Conservation (phyloP, 441 rosid species). For the Populus trichocarpa region DNA sequence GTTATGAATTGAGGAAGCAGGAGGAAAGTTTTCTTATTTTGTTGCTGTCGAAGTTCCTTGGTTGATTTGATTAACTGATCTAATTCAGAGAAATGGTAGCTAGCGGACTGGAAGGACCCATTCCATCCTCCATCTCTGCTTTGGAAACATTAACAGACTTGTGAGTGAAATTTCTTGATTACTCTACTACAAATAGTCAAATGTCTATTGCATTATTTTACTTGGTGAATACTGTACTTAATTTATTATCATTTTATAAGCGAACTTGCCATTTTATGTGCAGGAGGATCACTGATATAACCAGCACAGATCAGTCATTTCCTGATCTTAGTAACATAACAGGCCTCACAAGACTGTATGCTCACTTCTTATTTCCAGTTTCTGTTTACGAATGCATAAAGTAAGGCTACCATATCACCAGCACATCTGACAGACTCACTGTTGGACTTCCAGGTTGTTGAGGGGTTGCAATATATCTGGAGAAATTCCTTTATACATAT, state of each 20-base stretch:
- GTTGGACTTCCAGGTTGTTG: conserved; percentile 28
- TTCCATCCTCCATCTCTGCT: conserved; percentile 47
- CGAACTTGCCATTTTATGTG: background rate
- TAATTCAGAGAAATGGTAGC: conserved; percentile 54
- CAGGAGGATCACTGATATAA: conserved; percentile 41
- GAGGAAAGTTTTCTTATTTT: background rate
- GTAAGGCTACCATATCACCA: background rate
- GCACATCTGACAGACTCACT: background rate
- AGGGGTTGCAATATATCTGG: conserved; percentile 47
- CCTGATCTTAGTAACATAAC: conserved; percentile 26
- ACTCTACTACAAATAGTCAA: background rate
- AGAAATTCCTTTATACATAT: conserved; percentile 18
- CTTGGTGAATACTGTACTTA: background rate
- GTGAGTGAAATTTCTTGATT: conserved; percentile 39
- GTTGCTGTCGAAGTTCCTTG: conserved; percentile 9
- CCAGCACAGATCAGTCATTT: conserved; percentile 28
- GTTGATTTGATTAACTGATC: conserved; percentile 9
- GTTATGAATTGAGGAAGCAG: background rate
- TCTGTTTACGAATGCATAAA: background rate
- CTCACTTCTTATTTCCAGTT: background rate
- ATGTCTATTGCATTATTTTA: no score
- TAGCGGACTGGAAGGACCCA: conserved; percentile 65
- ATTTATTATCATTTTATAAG: background rate
- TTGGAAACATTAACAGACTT: conserved; percentile 36
- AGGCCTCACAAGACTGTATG: conserved; percentile 27